phyloP scores from a whole-genome alignment of 1,139 yeast genomes.

The Williopsis jadinii region DNA sequence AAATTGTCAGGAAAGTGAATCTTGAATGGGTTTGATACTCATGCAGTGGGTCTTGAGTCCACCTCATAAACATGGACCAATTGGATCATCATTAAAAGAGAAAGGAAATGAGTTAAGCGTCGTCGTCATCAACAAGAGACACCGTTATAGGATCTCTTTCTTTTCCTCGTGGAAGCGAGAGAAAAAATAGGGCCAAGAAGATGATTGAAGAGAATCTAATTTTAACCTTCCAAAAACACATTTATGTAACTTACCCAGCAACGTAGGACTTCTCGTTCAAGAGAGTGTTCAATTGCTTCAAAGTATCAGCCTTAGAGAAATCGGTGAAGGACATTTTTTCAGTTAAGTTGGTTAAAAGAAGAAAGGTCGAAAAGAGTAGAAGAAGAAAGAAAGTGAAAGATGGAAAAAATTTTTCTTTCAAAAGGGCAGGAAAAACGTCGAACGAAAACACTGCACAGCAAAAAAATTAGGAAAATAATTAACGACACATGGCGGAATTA shows the following conservation, averaged over 20 bases:
- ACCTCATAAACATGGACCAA: slow-evolving; percentile 98
- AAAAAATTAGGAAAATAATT: no score
- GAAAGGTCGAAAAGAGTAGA: no score
- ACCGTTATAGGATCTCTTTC: background rate
- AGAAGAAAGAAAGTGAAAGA: slow-evolving; percentile 1
- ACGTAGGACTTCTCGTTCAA: slow-evolving; percentile 90
- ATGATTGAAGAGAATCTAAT: no score
- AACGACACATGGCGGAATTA: no score
- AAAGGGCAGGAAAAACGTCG: background rate
- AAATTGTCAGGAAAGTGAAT: slow-evolving; percentile 26
- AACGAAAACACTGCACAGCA: no score
- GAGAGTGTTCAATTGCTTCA: slow-evolving; percentile 78
- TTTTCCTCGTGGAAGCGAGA: no score
- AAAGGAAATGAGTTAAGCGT: no score
- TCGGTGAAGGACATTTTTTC: slow-evolving; percentile 63
- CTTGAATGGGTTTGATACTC: slow-evolving; percentile 57
- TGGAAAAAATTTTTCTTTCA: slow-evolving; percentile 1
- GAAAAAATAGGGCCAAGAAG: no score
- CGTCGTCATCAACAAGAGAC: background rate
- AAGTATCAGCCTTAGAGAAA: slow-evolving; percentile 74
- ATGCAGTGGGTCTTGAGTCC: slow-evolving; percentile 90
- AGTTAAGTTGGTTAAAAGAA: background rate
- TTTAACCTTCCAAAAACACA: no score
- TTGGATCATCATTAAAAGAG: slow-evolving; percentile 53
- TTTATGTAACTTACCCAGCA: slow-evolving; percentile 67